Evolutionary conservation across 2,329 filamentous ascomycete species (phyloP).

Genomic region (Dactylellina parvicollis): DNA sequence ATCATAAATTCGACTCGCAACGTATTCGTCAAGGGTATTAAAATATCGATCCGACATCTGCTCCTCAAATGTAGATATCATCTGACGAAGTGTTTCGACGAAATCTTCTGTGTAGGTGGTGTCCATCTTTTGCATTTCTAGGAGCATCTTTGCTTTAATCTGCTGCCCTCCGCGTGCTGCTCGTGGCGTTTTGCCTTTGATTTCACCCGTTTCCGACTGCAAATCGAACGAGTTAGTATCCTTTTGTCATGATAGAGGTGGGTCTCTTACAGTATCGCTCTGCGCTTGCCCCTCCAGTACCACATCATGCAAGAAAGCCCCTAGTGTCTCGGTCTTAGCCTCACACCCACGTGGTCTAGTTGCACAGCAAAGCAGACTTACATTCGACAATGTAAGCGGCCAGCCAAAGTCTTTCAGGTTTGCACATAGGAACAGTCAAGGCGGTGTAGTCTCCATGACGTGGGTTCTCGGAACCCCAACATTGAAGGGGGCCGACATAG

Average conservation of each 20-base stretch:
- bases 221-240: not conserved
- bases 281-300: too few species aligned
- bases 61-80: not conserved
- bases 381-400: slow-evolving; percentile 9
- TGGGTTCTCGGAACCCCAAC: not conserved
- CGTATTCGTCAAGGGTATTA: not conserved
- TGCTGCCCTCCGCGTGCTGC: too few species aligned
- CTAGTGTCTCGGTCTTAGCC: too few species aligned
- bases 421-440: not conserved
- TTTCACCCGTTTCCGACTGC: not conserved
- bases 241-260: too few species aligned
- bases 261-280: too few species aligned
- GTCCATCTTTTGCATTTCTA: not conserved
- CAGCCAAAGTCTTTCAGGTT: not conserved
- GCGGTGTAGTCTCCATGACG: not conserved
- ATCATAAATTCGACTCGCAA: not conserved
- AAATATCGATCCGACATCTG: not conserved
- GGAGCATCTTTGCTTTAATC: not conserved
- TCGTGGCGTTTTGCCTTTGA: not conserved
- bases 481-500: not conserved
- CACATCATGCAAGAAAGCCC: not conserved
- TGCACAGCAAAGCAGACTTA: not conserved
- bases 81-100: not conserved
- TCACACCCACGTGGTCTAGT: too few species aligned
- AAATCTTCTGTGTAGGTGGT: too few species aligned